Percentiles rank a stretch among this genome's conserved stretches.
Evolutionary conservation across 2,329 filamentous ascomycete species (phyloP).

Genomic region (Nigrospora sphaerica): DNA sequence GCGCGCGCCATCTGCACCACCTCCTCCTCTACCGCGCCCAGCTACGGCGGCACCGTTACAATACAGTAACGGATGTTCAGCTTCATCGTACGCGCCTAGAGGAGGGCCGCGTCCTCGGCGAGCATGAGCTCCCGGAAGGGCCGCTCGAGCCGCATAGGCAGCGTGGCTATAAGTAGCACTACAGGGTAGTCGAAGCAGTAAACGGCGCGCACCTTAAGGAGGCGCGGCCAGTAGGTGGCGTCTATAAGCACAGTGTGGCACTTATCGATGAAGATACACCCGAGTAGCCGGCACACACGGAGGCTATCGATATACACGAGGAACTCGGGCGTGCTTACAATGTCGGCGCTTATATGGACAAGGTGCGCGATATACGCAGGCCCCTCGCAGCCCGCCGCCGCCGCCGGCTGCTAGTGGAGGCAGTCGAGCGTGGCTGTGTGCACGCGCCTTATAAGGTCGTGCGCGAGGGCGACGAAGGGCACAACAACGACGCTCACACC

Average conservation of each 20-base stretch:
- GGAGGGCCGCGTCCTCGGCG: background rate
- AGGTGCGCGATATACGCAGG: background rate
- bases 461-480: too few relatives aligned
- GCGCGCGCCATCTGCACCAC: background rate
- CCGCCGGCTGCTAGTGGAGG: background rate
- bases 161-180: background rate
- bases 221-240: background rate
- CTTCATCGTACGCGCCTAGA: background rate
- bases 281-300: background rate
- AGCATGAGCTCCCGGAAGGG: background rate
- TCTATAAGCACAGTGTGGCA: conserved; percentile 2
- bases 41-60: background rate
- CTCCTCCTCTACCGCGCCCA: background rate
- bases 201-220: background rate
- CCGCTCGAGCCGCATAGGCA: background rate
- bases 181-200: conserved; percentile 1
- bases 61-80: background rate
- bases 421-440: too few relatives aligned
- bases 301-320: background rate
- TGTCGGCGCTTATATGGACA: background rate
- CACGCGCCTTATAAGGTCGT: too few relatives aligned
- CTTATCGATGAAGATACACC: conserved; percentile 1
- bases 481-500: background rate
- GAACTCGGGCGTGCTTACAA: background rate
- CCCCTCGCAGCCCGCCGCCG: background rate